Evolutionary conservation across 352 stramenopile species (phyloP), one percentile per base, ranked within the genome.

Genomic region (Globisporangium paddicum): DNA sequence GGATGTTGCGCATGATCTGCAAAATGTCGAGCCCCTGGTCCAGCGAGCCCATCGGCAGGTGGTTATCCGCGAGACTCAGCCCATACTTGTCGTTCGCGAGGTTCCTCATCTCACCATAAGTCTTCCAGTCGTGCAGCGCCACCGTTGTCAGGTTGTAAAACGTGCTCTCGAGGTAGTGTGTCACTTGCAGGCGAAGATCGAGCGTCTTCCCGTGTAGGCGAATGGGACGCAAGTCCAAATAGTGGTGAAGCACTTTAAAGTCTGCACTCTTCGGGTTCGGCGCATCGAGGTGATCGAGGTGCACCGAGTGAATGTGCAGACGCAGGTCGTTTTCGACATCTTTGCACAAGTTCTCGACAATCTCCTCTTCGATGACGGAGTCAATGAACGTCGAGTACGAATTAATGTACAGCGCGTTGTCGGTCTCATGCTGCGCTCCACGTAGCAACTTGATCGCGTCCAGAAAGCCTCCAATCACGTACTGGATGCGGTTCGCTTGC

Each of bases 91-190:
- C 88, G 55, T 94, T 90, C 21, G 93, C 93, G 10, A 98, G 72
- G 32, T 93, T 93, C 19, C 89, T 89, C 91, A 98, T 98, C 51
- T 98, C 91, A 7, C 86, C 82, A 55, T 95, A 98, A 18, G 90
- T 97, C 64, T 95, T 96, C 87, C 92, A 98, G 67, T 98, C 95
- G 63, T 98, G 92, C n/a, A 98, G 64, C 34, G 89, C 89, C 3
- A 98, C 74, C 5, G 89, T 97, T 26, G 93, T 98, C 44, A 98
- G 79, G 55, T 98, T 96, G 68, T 98, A 98, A 62, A 98, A 98
- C 40, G 82, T 96, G 57, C 77, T 93, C 58, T 98, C 90, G n/a
- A 98, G 71, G 61, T 98, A 98, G 60, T 94, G 79, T 34, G 87
- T 93, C 18, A 98, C 90, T 34, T 87, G 78, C 51, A 86, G 66